phyloP scores from a whole-genome alignment of 2,329 filamentous ascomycete species.

The Bipolaris oryzae region DNA sequence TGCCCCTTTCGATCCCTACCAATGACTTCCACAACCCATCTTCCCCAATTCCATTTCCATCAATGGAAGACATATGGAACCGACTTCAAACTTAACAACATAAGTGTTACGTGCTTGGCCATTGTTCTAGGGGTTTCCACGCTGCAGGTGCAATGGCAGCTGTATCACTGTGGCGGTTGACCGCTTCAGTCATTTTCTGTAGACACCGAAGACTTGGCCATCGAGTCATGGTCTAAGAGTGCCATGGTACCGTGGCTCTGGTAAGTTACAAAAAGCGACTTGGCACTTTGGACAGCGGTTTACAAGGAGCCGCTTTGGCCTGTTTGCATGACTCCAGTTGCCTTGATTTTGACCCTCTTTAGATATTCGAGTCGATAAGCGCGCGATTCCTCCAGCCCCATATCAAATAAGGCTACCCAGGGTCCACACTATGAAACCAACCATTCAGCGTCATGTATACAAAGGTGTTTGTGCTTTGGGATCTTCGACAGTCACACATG shows the following conservation, averaged over 20 bases:
- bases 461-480: background rate
- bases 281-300: background rate
- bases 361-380: background rate
- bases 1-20: background rate
- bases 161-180: background rate
- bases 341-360: background rate
- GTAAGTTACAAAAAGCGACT: constrained; percentile 2
- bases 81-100: background rate
- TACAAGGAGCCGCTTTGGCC: background rate
- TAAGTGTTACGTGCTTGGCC: background rate
- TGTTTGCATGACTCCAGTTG: background rate
- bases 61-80: background rate
- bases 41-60: background rate
- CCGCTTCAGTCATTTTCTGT: background rate
- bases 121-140: background rate
- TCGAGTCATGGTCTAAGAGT: background rate
- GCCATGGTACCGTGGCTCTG: background rate
- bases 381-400: background rate
- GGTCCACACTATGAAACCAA: background rate
- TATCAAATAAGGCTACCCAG: background rate
- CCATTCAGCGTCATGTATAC: background rate
- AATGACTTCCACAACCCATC: background rate
- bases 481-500: background rate
- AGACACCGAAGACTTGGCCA: background rate
- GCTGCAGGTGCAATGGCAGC: background rate